Percentiles rank a stretch among this genome's conserved stretches.
phyloP scores from a whole-genome alignment of 371 early-diverging fungal species.

The Rhizopus delemar region DNA sequence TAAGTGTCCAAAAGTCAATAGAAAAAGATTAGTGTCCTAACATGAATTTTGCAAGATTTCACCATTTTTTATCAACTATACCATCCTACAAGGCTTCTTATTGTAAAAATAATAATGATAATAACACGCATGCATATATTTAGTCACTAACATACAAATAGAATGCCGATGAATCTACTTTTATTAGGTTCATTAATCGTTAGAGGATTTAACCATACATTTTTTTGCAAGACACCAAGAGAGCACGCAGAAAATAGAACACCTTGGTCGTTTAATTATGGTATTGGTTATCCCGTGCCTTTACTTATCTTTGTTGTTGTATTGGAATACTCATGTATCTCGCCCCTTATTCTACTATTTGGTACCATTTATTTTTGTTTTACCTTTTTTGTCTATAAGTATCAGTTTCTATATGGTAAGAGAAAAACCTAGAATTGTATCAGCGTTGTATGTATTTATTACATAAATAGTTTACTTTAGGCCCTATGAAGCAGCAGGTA shows the following conservation, averaged over 20 bases:
- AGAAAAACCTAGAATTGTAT: too few relatives aligned
- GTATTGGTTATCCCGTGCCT: constrained; percentile 63
- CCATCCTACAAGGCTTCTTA: constrained; percentile 66
- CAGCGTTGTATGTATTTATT: background rate
- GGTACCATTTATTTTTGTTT: constrained; percentile 77
- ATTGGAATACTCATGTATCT: constrained; percentile 81
- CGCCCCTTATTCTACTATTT: constrained; percentile 82
- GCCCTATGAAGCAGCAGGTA: constrained; percentile 83
- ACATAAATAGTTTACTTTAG: constrained; percentile 67
- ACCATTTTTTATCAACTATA: constrained; percentile 80
- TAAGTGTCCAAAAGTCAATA: constrained; percentile 9
- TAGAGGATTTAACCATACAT: constrained; percentile 43
- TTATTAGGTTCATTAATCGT: constrained; percentile 55
- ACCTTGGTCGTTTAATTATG: constrained; percentile 63
- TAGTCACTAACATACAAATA: background rate
- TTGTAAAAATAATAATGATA: constrained; percentile 30
- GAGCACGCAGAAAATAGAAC: constrained; percentile 64
- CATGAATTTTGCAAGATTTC: constrained; percentile 47
- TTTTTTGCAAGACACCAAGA: constrained; percentile 70
- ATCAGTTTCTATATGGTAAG: constrained; percentile 76
- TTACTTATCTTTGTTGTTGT: constrained; percentile 84
- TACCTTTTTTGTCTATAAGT: constrained; percentile 83
- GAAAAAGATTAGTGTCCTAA: background rate
- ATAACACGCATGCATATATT: background rate
- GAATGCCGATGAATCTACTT: constrained; percentile 68